These are phyloP conservation scores for Rhizoclosmatium sp. DNA, from an alignment of 192 early-diverging fungal species.

Conservation along the genomic window DNA sequence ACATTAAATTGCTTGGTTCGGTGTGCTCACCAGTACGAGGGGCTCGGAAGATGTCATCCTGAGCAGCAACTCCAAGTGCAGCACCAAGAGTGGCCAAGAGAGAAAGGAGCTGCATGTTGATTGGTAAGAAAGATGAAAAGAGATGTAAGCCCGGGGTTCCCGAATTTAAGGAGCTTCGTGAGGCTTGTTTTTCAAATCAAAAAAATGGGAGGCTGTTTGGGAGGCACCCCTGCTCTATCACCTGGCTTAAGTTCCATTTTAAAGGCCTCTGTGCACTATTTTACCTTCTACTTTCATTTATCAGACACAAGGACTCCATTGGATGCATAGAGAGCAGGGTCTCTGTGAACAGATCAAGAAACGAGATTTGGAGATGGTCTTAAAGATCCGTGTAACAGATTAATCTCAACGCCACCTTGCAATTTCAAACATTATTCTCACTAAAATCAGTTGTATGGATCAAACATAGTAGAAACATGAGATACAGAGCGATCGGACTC, in stretches of 20 bases:
- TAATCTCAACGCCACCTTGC: no score
- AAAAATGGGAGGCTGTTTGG: neutral
- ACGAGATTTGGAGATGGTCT: no score
- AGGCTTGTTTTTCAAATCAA: neutral
- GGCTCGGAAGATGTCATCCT: neutral
- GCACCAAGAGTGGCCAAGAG: neutral
- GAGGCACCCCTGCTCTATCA: neutral
- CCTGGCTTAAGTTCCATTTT: neutral
- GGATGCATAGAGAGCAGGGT: no score
- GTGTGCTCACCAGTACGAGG: neutral
- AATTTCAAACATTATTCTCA: no score
- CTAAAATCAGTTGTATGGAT: no score
- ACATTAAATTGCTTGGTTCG: neutral
- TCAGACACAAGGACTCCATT: no score
- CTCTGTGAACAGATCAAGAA: no score
- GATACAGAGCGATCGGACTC: no score
- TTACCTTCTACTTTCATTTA: neutral
- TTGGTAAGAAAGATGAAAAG: neutral
- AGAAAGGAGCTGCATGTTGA: neutral
- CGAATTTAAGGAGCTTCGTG: neutral
- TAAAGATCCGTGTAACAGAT: no score
- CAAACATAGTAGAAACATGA: no score
- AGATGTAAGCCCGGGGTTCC: neutral
- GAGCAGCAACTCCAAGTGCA: neutral
- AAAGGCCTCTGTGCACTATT: neutral